Conservation (phyloP, 805 yeast genomes). For the Metschnikowia lachancei region DNA sequence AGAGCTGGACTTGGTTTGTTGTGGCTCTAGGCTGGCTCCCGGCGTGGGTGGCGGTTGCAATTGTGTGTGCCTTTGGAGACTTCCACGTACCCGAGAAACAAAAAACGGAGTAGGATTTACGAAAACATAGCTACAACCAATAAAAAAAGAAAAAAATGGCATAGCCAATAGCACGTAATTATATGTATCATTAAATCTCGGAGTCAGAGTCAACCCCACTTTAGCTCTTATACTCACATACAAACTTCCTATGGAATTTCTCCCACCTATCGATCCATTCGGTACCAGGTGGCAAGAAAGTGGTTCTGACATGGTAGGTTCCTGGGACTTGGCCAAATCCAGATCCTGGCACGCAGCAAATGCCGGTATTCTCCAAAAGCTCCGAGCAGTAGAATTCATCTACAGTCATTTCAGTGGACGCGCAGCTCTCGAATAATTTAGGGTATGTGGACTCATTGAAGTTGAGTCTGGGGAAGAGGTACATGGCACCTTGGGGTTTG, state of each 20-base stretch:
- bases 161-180: too few species aligned
- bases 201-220: neutral
- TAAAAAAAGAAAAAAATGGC: too few species aligned
- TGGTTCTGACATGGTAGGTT: slow-evolving; percentile 91
- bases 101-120: slow-evolving; percentile 10
- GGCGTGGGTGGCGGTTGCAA: slow-evolving; percentile 55
- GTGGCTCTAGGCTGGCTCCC: slow-evolving; percentile 79
- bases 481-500: slow-evolving; percentile 97
- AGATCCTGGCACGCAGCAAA: slow-evolving; percentile 95
- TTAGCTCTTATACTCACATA: slow-evolving; percentile 45
- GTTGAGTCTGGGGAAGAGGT: slow-evolving; percentile 78
- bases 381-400: slow-evolving; percentile 90
- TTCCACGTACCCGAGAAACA: slow-evolving; percentile 13
- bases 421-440: slow-evolving; percentile 62
- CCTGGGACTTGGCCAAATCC: slow-evolving; percentile 94
- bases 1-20: slow-evolving; percentile 84
- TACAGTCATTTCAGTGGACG: slow-evolving; percentile 52
- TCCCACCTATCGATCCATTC: slow-evolving; percentile 84
- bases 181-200: neutral
- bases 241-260: slow-evolving; percentile 72
- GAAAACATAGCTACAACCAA: too few species aligned
- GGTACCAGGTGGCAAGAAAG: slow-evolving; percentile 92
- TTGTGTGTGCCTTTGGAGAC: slow-evolving; percentile 32
- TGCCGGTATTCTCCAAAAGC: slow-evolving; percentile 83
- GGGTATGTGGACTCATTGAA: slow-evolving; percentile 48